These are phyloP conservation scores for Phoma sp. DNA, from an alignment of 2,329 filamentous ascomycete genomes.

Conservation along the genomic window DNA sequence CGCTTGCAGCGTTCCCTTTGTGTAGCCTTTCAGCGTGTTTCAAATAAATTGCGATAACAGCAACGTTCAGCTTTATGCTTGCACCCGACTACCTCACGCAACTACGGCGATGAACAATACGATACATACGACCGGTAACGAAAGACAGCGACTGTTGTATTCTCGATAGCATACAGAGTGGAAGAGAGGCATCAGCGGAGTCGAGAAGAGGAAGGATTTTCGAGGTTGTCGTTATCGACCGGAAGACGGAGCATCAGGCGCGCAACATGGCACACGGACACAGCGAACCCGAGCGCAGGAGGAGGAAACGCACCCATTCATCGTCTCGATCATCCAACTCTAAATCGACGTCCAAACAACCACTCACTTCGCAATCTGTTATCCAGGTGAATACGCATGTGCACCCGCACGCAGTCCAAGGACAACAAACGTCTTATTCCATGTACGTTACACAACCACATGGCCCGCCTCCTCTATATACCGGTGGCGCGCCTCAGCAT, in stretches of 20 bases:
- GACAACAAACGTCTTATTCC: slow-evolving; percentile 20
- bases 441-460: slow-evolving; percentile 14
- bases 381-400: slow-evolving; percentile 4
- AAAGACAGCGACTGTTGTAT: slow-evolving; percentile 16
- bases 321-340: slow-evolving; percentile 9
- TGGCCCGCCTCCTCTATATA: slow-evolving; percentile 19
- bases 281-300: slow-evolving; percentile 15
- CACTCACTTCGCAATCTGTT: slow-evolving; percentile 7
- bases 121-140: slow-evolving; percentile 4
- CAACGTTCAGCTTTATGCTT: slow-evolving; percentile 8
- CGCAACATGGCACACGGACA: slow-evolving; percentile 11
- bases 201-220: not conserved
- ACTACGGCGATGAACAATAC: slow-evolving; percentile 17
- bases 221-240: not conserved
- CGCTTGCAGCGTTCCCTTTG: slow-evolving; percentile 2
- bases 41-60: slow-evolving; percentile 1
- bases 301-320: slow-evolving; percentile 8
- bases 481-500: slow-evolving; percentile 25
- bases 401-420: slow-evolving; percentile 18
- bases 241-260: not conserved
- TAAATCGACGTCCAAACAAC: slow-evolving; percentile 5
- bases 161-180: slow-evolving; percentile 5
- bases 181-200: not conserved
- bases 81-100: slow-evolving; percentile 2
- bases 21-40: slow-evolving; percentile 7